A percentile compares a stretch with the other conserved stretches of the same genome.
Evolutionary conservation across 2,329 filamentous ascomycete genomes (phyloP).

Genomic region (Tolypocladium cylindrosporum): DNA sequence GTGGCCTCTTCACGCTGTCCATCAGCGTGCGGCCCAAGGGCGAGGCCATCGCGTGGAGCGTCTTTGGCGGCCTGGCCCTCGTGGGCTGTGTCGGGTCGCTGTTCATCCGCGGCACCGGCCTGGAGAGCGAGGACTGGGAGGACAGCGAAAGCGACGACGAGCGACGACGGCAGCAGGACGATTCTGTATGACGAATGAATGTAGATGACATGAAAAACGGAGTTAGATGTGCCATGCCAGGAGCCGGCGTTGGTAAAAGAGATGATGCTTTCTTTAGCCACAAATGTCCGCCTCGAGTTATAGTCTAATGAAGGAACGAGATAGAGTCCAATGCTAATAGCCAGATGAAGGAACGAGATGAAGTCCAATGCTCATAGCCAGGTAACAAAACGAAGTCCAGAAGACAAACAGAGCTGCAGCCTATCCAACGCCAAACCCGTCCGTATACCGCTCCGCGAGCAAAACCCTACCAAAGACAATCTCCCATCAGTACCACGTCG

Average conservation of each 20-base stretch:
- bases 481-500: constrained; percentile 38
- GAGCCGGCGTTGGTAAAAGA: not conserved
- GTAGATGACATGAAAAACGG: not conserved
- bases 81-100: constrained; percentile 72
- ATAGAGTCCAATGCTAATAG: not conserved
- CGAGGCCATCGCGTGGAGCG: constrained; percentile 73
- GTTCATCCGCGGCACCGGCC: constrained; percentile 55
- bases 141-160: constrained; percentile 19
- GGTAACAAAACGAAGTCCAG: not conserved
- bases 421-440: not conserved
- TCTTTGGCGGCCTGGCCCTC: constrained; percentile 77
- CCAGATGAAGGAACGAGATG: not conserved
- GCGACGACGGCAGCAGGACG: not conserved
- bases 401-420: not conserved
- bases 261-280: not conserved
- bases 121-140: constrained; percentile 49
- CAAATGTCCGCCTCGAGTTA: not conserved
- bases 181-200: not conserved
- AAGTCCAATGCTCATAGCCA: not conserved
- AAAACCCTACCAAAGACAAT: not conserved
- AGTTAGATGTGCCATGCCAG: not conserved
- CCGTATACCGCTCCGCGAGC: not conserved
- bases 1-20: constrained; percentile 73
- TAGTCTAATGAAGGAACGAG: not conserved
- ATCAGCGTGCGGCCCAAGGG: constrained; percentile 67